A percentile compares a stretch with the other conserved stretches of the same genome.
Evolutionary conservation across 108 stramenopile genomes (phyloP).

Genomic region (Nannochloropsis oceanica): DNA sequence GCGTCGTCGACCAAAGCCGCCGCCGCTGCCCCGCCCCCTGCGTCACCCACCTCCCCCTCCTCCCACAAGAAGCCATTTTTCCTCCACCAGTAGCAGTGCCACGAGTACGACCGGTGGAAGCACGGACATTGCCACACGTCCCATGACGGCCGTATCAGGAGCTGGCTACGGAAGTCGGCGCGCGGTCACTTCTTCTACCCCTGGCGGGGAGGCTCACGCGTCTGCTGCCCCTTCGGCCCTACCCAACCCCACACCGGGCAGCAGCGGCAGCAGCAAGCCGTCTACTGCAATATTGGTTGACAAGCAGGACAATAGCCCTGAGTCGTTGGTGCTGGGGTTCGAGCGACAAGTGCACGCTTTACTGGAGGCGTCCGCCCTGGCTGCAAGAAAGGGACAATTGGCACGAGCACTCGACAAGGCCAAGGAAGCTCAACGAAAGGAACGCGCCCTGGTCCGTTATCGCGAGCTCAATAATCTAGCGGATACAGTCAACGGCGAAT

Average conservation of each 20-base stretch:
- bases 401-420: slow-evolving; percentile 54
- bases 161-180: slow-evolving; percentile 42
- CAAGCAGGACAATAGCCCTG: slow-evolving; percentile 43
- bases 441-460: slow-evolving; percentile 44
- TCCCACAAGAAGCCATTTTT: background rate
- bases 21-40: background rate
- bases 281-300: slow-evolving; percentile 23
- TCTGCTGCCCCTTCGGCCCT: slow-evolving; percentile 40
- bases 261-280: background rate
- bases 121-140: slow-evolving; percentile 15
- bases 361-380: slow-evolving; percentile 48
- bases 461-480: slow-evolving; percentile 46
- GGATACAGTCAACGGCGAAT: slow-evolving; percentile 48
- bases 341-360: slow-evolving; percentile 53
- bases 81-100: no score
- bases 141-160: slow-evolving; percentile 49
- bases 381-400: slow-evolving; percentile 34
- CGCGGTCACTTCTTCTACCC: background rate
- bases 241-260: slow-evolving; percentile 36
- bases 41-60: background rate
- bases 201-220: background rate
- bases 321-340: slow-evolving; percentile 46
- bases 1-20: background rate
- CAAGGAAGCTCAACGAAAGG: slow-evolving; percentile 59
- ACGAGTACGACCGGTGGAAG: background rate